phyloP scores from a whole-genome alignment of 139 green algal genomes.

The Diplosphaera chodatii region DNA sequence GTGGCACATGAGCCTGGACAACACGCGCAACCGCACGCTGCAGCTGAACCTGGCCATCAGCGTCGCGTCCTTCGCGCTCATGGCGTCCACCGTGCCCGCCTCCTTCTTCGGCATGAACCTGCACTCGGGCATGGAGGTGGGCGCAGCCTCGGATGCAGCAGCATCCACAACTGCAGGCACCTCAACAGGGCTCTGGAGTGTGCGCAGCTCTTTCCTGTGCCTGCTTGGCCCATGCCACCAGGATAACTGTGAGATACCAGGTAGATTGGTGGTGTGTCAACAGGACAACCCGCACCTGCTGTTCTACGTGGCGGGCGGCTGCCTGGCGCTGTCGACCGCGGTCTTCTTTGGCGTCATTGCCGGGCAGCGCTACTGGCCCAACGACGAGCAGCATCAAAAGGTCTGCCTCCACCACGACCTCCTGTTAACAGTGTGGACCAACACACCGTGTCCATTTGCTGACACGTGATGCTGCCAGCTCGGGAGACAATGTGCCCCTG shows the following conservation, averaged over 20 bases:
- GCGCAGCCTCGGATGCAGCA: neutral
- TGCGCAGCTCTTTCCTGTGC: too few species aligned
- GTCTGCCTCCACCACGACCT: too few species aligned
- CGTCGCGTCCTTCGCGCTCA: constrained; percentile 23
- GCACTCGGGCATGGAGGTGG: constrained; percentile 27
- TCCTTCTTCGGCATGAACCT: constrained; percentile 58
- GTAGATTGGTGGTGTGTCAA: too few species aligned
- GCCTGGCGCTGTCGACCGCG: neutral
- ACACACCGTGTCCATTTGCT: too few species aligned
- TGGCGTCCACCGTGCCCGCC: constrained; percentile 34
- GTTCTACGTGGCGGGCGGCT: neutral
- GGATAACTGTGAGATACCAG: too few species aligned
- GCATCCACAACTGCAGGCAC: neutral
- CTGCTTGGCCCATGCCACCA: too few species aligned
- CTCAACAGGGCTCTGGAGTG: neutral
- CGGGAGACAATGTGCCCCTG: too few species aligned
- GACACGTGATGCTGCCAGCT: too few species aligned
- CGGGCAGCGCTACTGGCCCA: neutral
- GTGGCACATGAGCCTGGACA: constrained; percentile 52
- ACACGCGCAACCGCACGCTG: constrained; percentile 49
- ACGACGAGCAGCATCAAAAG: neutral
- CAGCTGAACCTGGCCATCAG: constrained; percentile 41
- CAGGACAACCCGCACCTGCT: neutral
- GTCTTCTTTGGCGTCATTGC: neutral
- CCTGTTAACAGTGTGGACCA: too few species aligned